phyloP scores from a whole-genome alignment of 768 basidiomycete genomes.

The Boletus rubroflammeus region DNA sequence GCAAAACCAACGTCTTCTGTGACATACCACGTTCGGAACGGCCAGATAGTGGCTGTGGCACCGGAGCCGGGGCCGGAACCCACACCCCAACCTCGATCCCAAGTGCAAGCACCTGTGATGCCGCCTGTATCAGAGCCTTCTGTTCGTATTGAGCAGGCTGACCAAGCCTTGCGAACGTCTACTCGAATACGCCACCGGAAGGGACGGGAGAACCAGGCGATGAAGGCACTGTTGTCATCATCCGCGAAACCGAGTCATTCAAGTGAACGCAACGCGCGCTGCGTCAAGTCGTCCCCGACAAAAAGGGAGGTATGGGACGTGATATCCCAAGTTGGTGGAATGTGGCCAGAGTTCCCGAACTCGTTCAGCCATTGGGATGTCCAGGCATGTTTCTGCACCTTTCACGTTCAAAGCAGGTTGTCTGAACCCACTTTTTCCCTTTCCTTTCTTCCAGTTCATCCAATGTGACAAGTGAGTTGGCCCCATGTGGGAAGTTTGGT shows the following conservation, averaged over 20 bases:
- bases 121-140: neutral
- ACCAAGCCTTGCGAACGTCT: neutral
- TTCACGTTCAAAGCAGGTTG: neutral
- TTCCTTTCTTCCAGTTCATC: conserved; percentile 25
- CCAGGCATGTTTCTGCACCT: conserved; percentile 14
- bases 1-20: neutral
- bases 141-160: neutral
- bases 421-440: neutral
- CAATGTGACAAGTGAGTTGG: conserved; percentile 34
- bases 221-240: neutral
- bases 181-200: neutral
- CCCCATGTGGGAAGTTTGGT: no score
- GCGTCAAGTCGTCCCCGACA: neutral
- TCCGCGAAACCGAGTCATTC: neutral
- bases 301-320: neutral
- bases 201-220: neutral
- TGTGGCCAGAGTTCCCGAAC: conserved; percentile 16
- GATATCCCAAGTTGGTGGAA: neutral
- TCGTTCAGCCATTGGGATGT: conserved; percentile 18
- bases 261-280: neutral
- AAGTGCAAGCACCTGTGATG: neutral
- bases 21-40: conserved; percentile 15
- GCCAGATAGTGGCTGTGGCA: conserved; percentile 10
- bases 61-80: neutral
- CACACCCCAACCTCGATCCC: neutral